Percentiles rank a stretch among this genome's conserved stretches.
phyloP scores from a whole-genome alignment of 2,329 filamentous ascomycete genomes.

The Colletotrichum sojae region DNA sequence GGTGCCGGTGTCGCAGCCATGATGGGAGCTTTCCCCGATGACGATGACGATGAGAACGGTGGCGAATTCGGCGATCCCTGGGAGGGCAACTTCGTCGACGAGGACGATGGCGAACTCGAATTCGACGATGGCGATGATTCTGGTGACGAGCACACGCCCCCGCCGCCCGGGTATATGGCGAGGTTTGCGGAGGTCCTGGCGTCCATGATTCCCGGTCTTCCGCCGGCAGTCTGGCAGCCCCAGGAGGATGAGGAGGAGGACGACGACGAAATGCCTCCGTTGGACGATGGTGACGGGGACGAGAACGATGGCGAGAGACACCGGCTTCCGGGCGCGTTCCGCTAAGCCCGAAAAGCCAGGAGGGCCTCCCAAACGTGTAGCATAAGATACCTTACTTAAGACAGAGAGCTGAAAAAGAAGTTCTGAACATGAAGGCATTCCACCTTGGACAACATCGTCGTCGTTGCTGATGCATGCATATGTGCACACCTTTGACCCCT shows the following conservation, averaged over 20 bases:
- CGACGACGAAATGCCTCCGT: conserved; percentile 37
- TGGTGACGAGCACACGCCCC: not conserved
- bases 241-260: conserved; percentile 4
- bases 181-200: conserved; percentile 31
- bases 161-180: conserved; percentile 28
- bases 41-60: conserved; percentile 33
- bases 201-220: conserved; percentile 32
- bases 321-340: conserved; percentile 14
- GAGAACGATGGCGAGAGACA: conserved; percentile 26
- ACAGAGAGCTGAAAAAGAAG: not conserved
- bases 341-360: not conserved
- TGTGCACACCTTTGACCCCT: not conserved
- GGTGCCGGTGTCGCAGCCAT: conserved; percentile 20
- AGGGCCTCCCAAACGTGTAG: not conserved
- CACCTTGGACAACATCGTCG: not conserved
- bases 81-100: conserved; percentile 39
- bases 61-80: conserved; percentile 24
- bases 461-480: not conserved
- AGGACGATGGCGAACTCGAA: conserved; percentile 35
- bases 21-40: conserved; percentile 35
- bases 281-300: conserved; percentile 41
- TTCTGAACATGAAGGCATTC: not conserved
- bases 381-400: not conserved
- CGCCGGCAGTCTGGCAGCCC: not conserved
- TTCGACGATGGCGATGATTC: conserved; percentile 5